phyloP scores from a whole-genome alignment of 768 basidiomycete species.

The Lyophyllum decastes region DNA sequence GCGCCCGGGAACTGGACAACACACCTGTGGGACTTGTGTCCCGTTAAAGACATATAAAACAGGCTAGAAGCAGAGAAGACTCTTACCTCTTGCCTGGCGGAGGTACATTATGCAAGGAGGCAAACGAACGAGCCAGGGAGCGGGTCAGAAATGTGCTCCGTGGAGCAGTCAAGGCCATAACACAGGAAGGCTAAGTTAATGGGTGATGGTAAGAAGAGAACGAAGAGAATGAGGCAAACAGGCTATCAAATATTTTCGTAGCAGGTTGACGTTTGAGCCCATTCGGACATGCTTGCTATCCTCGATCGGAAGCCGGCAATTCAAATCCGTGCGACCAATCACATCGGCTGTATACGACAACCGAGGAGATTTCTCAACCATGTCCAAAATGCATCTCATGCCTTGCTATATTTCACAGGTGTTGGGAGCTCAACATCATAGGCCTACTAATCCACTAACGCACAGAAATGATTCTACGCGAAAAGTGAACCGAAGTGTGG shows the following conservation, averaged over 20 bases:
- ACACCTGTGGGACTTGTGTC: constrained; percentile 61
- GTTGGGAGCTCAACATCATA: too few species aligned
- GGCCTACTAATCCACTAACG: too few species aligned
- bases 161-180: constrained; percentile 14
- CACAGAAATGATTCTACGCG: too few species aligned
- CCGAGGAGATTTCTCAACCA: not conserved
- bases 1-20: constrained; percentile 4
- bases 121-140: constrained; percentile 40
- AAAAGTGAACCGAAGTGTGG: too few species aligned
- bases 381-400: not conserved
- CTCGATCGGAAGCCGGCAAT: constrained; percentile 1
- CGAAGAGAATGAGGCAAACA: constrained; percentile 5
- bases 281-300: not conserved
- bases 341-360: not conserved
- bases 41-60: constrained; percentile 16
- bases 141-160: constrained; percentile 19
- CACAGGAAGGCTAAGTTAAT: constrained; percentile 14
- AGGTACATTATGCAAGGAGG: constrained; percentile 42
- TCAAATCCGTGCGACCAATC: not conserved
- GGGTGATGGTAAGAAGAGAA: constrained; percentile 20
- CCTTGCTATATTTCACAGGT: too few species aligned
- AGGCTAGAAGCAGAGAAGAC: constrained; percentile 9
- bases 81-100: constrained; percentile 45
- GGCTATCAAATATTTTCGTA: not conserved
- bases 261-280: not conserved